Evolutionary conservation across 73 alveolate species (phyloP).

Genomic region (Paraurostyla sp.): DNA sequence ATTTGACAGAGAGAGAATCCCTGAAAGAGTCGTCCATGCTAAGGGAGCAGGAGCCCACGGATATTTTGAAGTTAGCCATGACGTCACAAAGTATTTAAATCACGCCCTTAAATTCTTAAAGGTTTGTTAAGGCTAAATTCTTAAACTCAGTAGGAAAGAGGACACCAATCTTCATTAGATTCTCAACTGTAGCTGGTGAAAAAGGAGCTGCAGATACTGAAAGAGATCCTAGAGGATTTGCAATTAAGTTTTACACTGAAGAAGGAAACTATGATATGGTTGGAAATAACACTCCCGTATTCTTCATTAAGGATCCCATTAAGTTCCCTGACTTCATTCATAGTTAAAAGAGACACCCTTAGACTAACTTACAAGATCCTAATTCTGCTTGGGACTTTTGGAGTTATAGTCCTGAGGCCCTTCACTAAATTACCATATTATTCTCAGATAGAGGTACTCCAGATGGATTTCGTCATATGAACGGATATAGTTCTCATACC

Average conservation of each 20-base stretch:
- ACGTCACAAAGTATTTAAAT: slow-evolving; percentile 83
- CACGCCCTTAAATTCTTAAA: not conserved
- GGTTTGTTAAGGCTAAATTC: slow-evolving; percentile 87
- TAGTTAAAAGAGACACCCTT: slow-evolving; percentile 91
- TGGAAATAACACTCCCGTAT: slow-evolving; percentile 96
- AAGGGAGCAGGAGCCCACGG: slow-evolving; percentile 98
- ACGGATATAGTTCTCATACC: slow-evolving; percentile 93
- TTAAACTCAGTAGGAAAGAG: slow-evolving; percentile 91
- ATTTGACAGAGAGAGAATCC: slow-evolving; percentile 96
- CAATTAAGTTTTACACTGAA: slow-evolving; percentile 94
- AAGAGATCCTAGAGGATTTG: slow-evolving; percentile 96
- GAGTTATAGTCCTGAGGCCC: slow-evolving; percentile 87
- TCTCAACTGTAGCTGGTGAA: slow-evolving; percentile 75
- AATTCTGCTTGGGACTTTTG: slow-evolving; percentile 92
- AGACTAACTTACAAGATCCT: slow-evolving; percentile 81
- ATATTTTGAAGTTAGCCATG: slow-evolving; percentile 91
- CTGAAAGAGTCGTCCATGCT: slow-evolving; percentile 97
- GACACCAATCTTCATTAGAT: slow-evolving; percentile 92
- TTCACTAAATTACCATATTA: slow-evolving; percentile 87
- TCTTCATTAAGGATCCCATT: slow-evolving; percentile 93
- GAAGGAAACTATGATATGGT: slow-evolving; percentile 96
- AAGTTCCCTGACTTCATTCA: slow-evolving; percentile 95
- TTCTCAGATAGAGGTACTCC: slow-evolving; percentile 96
- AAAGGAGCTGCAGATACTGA: slow-evolving; percentile 93
- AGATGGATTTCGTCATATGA: slow-evolving; percentile 93